Base-by-base conservation (phyloP, 768 basidiomycete genomes). In the Tulasnella sp. region DNA sequence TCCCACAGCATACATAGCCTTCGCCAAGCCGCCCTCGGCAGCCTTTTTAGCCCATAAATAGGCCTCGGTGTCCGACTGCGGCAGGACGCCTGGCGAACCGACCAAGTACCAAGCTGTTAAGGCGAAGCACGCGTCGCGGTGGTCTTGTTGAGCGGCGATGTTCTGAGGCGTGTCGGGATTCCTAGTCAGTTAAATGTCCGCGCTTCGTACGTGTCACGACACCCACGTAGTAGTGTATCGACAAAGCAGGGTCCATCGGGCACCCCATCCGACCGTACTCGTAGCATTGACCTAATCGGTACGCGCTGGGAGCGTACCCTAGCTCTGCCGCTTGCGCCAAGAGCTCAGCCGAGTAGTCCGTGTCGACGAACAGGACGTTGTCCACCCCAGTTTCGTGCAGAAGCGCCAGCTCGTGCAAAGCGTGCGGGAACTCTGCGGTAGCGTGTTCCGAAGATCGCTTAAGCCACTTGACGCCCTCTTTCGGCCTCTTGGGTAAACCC, bases 221-320 rank as follows among this genome's bases (percentile, higher is more conserved):
- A 89, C 94, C 84, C 86, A 97, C 96, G 85, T 99, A 99, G 85
- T 99, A 99, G 86, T 99, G 98, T 83, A 99, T 99, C 71, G 95
- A 97, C 79, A 99, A 88, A 39, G 98, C 98, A 0, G 97, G 91
- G 84, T 99, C 98, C 84, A 96, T 94, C 24, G 98, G 98, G 83
- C 98, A 99, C 12, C 96, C 97, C 91, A 98, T 93, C 88, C 95
- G 97, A 46, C 98, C 98, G 85, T 99, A 99, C 87, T 99, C 98
- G 85, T 99, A 99, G 85, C 97, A 98, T 86, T 99, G 97, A 36
- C 98, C 98, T 79, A 99, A 87, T 80, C 95, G 92, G 86, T 96
- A 95, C 42, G 98, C 98, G 81, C 94, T 96, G 24, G 97, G 95
- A 12, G 97, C 96, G 86, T 98, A 98, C 6, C 96, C 96, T 36